Conservation (phyloP, 345 rosid genomes). For the Pugionium dolabratum region DNA sequence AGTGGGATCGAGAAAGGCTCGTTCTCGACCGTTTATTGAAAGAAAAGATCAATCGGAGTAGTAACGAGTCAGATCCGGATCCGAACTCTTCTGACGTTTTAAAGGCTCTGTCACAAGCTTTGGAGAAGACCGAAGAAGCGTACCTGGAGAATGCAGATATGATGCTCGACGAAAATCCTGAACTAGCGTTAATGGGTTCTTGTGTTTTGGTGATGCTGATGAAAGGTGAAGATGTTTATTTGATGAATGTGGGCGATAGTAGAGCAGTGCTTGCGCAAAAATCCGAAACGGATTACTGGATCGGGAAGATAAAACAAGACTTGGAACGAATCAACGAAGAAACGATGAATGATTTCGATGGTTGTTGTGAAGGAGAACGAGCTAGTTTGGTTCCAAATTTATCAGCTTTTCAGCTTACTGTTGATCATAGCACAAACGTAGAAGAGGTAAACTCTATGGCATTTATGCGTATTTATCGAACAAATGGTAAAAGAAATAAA, state of each 20-base stretch:
- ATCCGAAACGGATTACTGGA: conserved; percentile 62
- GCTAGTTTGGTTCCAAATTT: conserved; percentile 43
- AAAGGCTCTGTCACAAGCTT: conserved; percentile 76
- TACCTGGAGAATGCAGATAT: conserved; percentile 80
- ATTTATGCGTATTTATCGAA: neutral
- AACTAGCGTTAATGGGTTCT: conserved; percentile 93
- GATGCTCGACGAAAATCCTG: conserved; percentile 88
- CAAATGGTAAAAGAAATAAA: too few species aligned
- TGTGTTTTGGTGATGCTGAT: conserved; percentile 91
- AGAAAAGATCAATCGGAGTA: conserved; percentile 48
- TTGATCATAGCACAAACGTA: conserved; percentile 86
- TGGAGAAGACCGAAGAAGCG: conserved; percentile 84
- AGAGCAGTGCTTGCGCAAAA: conserved; percentile 86
- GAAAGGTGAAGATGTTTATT: conserved; percentile 94
- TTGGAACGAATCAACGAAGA: conserved; percentile 93
- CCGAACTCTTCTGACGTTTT: conserved; percentile 68
- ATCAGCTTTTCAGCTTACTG: conserved; percentile 66
- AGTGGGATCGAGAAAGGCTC: conserved; percentile 68
- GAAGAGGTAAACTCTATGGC: conserved; percentile 61
- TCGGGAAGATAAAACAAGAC: conserved; percentile 72
- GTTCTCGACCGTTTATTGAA: conserved; percentile 68
- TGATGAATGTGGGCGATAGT: conserved; percentile 97
- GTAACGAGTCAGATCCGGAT: conserved; percentile 38
- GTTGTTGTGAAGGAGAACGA: conserved; percentile 44
- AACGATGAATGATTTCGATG: conserved; percentile 78